Conservation (phyloP, 805 yeast species). For the Yamadazyma kitorensis region DNA sequence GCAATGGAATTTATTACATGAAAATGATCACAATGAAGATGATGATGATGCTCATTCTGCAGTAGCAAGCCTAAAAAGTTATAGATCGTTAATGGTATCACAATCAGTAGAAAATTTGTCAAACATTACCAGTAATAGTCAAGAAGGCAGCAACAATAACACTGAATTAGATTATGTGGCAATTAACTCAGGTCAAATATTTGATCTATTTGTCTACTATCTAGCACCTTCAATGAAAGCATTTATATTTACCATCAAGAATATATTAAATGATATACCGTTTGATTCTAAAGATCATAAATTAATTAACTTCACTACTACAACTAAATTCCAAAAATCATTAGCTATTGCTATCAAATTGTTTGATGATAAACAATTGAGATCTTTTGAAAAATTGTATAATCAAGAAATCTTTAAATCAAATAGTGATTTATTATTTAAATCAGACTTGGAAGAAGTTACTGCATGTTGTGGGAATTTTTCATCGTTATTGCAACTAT, state of each 20-base stretch:
- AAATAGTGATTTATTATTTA: conserved; percentile 31
- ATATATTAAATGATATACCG: conserved; percentile 58
- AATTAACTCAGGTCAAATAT: conserved; percentile 44
- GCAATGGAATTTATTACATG: conserved; percentile 54
- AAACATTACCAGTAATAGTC: conserved; percentile 13
- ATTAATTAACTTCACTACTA: conserved; percentile 31
- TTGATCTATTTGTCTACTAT: conserved; percentile 62
- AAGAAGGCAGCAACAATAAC: conserved; percentile 5
- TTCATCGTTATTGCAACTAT: conserved; percentile 60
- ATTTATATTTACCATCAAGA: conserved; percentile 59
- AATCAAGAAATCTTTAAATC: conserved; percentile 48
- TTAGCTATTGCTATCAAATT: conserved; percentile 51
- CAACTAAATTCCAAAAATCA: conserved; percentile 45
- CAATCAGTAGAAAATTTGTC: conserved; percentile 28
- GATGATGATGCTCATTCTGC: conserved; percentile 9
- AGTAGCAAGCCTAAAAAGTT: conserved; percentile 23
- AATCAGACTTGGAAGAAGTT: conserved; percentile 71
- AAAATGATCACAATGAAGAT: conserved; percentile 4
- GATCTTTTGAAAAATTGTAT: conserved; percentile 59
- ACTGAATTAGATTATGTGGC: conserved; percentile 20
- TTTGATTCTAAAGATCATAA: conserved; percentile 39
- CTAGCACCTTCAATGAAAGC: conserved; percentile 74
- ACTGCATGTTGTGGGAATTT: conserved; percentile 85
- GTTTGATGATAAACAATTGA: conserved; percentile 54
- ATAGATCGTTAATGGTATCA: conserved; percentile 18